Evolutionary conservation across 306 rosid species (phyloP).

Genomic region (Dryas alaskensis): DNA sequence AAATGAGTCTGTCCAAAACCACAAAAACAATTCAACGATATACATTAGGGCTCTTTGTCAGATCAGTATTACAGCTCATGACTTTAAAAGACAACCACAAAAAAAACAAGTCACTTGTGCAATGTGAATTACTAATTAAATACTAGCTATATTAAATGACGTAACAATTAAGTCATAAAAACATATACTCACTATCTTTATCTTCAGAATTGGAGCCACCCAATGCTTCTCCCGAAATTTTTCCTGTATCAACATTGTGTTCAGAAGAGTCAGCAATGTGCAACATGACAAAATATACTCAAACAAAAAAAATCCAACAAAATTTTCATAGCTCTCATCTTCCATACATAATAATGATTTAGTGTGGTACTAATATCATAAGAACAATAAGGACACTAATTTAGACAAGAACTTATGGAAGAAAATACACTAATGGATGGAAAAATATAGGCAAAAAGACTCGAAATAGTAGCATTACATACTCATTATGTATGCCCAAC

Average conservation of each 20-base stretch:
- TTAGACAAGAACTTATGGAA: background rate
- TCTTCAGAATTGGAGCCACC: constrained; percentile 38
- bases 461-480: background rate
- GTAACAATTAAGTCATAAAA: background rate
- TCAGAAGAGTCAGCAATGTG: constrained; percentile 8
- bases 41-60: background rate
- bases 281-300: background rate
- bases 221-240: constrained; percentile 32
- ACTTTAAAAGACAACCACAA: background rate
- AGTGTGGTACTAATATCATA: background rate
- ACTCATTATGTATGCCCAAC: background rate
- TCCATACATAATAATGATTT: background rate
- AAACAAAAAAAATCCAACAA: constrained; percentile 12
- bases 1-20: background rate
- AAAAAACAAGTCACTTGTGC: background rate
- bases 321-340: background rate
- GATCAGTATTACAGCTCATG: background rate
- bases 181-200: constrained; percentile 31
- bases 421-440: background rate
- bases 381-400: background rate
- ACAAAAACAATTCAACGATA: background rate
- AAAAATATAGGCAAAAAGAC: background rate
- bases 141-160: background rate
- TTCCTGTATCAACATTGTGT: constrained; percentile 37
- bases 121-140: background rate